Percentiles rank a stretch among this genome's conserved stretches.
Conservation (phyloP, 2,329 filamentous ascomycete species). For the Canariomyces notabilis region DNA sequence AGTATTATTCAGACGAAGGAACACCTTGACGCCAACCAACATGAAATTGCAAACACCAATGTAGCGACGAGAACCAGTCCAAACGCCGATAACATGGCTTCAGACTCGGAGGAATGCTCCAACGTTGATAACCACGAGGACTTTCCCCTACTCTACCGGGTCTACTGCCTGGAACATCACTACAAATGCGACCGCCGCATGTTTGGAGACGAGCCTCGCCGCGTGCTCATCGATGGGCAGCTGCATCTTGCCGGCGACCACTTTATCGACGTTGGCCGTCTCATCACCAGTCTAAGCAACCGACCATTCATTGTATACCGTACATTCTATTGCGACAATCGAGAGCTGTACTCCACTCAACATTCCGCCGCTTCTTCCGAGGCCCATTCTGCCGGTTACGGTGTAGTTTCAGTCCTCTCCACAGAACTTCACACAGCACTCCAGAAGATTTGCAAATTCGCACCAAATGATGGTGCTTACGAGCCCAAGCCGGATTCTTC, state of each 20-base stretch:
- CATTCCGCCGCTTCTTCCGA: neutral
- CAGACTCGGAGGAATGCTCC: too few species aligned
- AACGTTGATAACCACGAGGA: neutral
- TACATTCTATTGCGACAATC: neutral
- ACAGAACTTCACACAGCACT: neutral
- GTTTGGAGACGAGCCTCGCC: neutral
- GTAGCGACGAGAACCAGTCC: neutral
- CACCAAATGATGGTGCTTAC: neutral
- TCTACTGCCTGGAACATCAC: neutral
- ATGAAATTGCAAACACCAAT: too few species aligned
- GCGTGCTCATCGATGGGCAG: neutral
- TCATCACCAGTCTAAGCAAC: neutral
- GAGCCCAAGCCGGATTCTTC: neutral
- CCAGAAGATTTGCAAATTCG: neutral
- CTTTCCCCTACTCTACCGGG: neutral
- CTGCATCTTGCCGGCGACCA: neutral
- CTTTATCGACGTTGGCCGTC: neutral
- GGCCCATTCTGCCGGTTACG: neutral
- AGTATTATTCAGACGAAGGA: too few species aligned
- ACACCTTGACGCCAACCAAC: too few species aligned
- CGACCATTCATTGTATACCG: neutral
- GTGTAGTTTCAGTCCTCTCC: neutral
- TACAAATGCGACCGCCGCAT: neutral
- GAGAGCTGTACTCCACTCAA: neutral
- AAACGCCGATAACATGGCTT: neutral